Evolutionary conservation across 2,329 filamentous ascomycete species (phyloP), one percentile per base, ranked within the genome.

Genomic region (Fusarium oligoseptatum): DNA sequence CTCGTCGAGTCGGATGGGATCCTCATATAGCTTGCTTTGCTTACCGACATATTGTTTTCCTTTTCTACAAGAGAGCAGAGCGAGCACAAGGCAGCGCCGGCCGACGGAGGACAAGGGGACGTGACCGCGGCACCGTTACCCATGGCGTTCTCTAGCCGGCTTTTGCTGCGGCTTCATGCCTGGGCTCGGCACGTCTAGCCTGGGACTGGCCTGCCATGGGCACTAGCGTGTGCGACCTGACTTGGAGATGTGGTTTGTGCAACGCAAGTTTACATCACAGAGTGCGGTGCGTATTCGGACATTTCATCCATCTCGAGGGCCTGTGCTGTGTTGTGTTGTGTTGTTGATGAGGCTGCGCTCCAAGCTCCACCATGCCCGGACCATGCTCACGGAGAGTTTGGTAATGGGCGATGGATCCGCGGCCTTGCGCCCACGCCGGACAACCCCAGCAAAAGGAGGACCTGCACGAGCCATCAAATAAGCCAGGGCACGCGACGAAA

Each of bases 131-230:
- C 63, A 56, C 72, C 71, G 71, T 75, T 76, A 67, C 60, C 71
- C 66, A 73, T 75, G 64, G 64, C 64, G 61, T 68, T 70, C 62
- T 58, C 72, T 73, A 68, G 67, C 61, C 55, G 61, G 63, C 63
- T 68, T 72, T 67, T 56, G 52, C n/a, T 73, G 65, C 41, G 61
- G 61, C 55, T 68, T 72, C 34, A 57, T 60, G 45, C 70, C 66
- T 77, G 70, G 70, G 61, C 68, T 77, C 70, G 66, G 74, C 68
- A 78, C 62, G 60, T 70, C 74, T 74, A 70, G 67, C 58, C 62
- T 73, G 56, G 67, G 20, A 67, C 56, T 73, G 68, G 63, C 48
- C 60, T 73, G 70, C 70, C 56, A 61, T 72, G 41, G 65, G 34
- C 67, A 56, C 55, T 64, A 72, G 72, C 60, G 62, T 34, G 58